Conservation (phyloP, 768 basidiomycete species). For the Kwoniella pini region DNA sequence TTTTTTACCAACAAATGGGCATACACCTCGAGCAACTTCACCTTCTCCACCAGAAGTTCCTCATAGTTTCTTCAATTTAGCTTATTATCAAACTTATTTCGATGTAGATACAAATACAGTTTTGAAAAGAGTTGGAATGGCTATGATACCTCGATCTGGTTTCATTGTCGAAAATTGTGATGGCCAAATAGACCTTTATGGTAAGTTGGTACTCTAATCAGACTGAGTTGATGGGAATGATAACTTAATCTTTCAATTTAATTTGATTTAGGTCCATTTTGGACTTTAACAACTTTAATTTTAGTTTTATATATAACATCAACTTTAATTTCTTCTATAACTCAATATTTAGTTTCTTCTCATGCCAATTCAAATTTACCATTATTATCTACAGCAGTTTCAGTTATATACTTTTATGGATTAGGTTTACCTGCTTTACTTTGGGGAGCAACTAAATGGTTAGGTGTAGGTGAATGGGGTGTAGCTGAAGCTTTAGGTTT, state of each 20-base stretch:
- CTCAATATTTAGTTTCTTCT: slow-evolving; percentile 70
- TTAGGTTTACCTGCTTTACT: slow-evolving; percentile 76
- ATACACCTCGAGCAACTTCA: slow-evolving; percentile 18
- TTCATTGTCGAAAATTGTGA: slow-evolving; percentile 53
- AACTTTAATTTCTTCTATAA: slow-evolving; percentile 82
- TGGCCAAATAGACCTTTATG: slow-evolving; percentile 53
- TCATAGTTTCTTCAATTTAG: slow-evolving; percentile 49
- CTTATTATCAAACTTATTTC: slow-evolving; percentile 54
- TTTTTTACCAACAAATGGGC: slow-evolving; percentile 24
- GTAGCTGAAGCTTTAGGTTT: slow-evolving; percentile 65
- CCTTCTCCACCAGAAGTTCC: slow-evolving; percentile 35
- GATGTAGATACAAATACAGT: slow-evolving; percentile 49
- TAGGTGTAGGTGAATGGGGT: slow-evolving; percentile 87
- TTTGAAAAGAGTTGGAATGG: slow-evolving; percentile 38
- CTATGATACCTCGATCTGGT: slow-evolving; percentile 47
- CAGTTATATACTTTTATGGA: slow-evolving; percentile 78
- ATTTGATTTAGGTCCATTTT: slow-evolving; percentile 88
- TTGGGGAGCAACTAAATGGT: slow-evolving; percentile 80
- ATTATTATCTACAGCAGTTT: slow-evolving; percentile 75
- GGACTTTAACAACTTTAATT: slow-evolving; percentile 93
- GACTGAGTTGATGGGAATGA: background rate
- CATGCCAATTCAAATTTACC: slow-evolving; percentile 64
- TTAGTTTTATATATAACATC: slow-evolving; percentile 92
- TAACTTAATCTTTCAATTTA: slow-evolving; percentile 7
- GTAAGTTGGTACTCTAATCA: slow-evolving; percentile 24